A percentile compares a stretch with the other conserved stretches of the same genome.
Evolutionary conservation across 805 yeast species (phyloP).

Genomic region (Nakazawaea ernobii): DNA sequence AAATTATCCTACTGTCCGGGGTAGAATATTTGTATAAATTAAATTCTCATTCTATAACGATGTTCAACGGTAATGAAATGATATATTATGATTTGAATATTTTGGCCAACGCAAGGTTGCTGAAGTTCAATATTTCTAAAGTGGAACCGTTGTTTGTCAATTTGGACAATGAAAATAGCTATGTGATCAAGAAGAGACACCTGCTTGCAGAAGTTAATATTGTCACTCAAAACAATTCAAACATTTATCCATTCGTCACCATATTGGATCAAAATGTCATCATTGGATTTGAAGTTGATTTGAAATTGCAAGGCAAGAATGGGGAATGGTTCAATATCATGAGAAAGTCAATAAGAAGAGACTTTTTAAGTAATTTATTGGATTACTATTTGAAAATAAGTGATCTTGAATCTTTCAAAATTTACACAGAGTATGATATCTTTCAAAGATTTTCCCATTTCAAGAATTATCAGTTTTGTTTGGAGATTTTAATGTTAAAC

Average conservation of each 20-base stretch:
- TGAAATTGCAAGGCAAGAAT: constrained; percentile 10
- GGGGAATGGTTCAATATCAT: constrained; percentile 15
- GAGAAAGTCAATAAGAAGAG: constrained; percentile 30
- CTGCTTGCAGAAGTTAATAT: not conserved
- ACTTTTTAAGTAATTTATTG: constrained; percentile 40
- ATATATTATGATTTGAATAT: constrained; percentile 21
- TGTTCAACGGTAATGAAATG: constrained; percentile 28
- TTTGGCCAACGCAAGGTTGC: constrained; percentile 16
- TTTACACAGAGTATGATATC: constrained; percentile 3
- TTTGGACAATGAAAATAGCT: constrained; percentile 24
- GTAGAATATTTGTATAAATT: constrained; percentile 27
- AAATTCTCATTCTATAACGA: constrained; percentile 18
- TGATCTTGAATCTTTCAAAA: not conserved
- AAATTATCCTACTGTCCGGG: constrained; percentile 17
- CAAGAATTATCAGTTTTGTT: constrained; percentile 39
- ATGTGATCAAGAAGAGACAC: not conserved
- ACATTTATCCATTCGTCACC: constrained; percentile 45
- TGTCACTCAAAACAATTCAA: constrained; percentile 24
- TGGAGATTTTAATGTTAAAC: constrained; percentile 43
- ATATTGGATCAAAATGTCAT: constrained; percentile 41
- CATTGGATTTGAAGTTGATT: constrained; percentile 44
- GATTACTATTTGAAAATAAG: constrained; percentile 35
- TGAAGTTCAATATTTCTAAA: constrained; percentile 13
- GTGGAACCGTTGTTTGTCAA: constrained; percentile 23
- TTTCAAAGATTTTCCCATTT: constrained; percentile 32